Conservation (phyloP, 2,329 filamentous ascomycete genomes). For the Botrytis cinerea region DNA sequence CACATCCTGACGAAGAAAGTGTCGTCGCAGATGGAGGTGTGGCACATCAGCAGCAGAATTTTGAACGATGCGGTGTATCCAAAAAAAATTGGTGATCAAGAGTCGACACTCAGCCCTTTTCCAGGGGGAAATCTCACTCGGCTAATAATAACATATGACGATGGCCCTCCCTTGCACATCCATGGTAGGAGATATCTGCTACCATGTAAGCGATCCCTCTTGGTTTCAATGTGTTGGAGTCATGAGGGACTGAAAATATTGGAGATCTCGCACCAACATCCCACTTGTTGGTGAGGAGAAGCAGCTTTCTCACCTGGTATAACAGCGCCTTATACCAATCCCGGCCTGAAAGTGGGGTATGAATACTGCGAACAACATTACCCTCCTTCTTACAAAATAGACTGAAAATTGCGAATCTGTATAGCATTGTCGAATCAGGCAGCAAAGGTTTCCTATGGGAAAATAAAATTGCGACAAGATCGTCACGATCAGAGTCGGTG, state of each 20-base stretch:
- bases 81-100: not conserved
- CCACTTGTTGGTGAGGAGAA: not conserved
- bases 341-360: not conserved
- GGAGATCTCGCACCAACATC: not conserved
- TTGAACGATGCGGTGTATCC: not conserved
- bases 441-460: not conserved
- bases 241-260: not conserved
- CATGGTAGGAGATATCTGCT: not conserved
- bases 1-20: not conserved
- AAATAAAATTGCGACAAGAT: not conserved
- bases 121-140: not conserved
- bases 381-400: not conserved
- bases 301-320: not conserved
- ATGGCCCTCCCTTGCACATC: not conserved
- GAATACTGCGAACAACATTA: not conserved
- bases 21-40: not conserved
- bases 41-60: not conserved
- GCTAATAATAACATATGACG: not conserved
- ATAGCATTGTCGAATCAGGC: not conserved
- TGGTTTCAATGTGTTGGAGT: not conserved
- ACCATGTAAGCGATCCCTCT: not conserved
- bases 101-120: not conserved
- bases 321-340: not conserved
- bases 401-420: not conserved
- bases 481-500: not conserved